Conservation (phyloP, 129 eudicot species). For the Oenanthe sinensis region DNA sequence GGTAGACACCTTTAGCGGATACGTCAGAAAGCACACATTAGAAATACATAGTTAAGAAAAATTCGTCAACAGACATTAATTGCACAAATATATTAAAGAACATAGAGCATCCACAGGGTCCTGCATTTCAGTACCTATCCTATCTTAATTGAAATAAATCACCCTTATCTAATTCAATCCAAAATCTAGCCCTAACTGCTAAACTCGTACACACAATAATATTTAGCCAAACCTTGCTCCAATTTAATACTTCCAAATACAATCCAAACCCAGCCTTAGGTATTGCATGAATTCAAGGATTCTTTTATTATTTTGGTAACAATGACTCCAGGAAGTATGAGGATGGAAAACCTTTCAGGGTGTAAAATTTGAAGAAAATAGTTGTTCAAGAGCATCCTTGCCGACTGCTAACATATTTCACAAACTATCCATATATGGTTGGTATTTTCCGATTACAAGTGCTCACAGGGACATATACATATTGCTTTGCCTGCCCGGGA, state of each 20-base stretch:
- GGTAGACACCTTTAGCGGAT: conserved; percentile 46
- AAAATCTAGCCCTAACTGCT: neutral
- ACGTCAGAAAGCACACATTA: conserved; percentile 5
- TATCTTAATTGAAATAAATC: neutral
- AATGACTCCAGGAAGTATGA: neutral
- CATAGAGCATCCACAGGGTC: neutral
- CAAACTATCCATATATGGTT: neutral
- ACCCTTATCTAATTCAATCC: neutral
- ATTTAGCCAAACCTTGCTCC: neutral
- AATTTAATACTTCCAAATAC: neutral
- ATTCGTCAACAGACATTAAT: neutral
- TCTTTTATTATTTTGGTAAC: neutral
- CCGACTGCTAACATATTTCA: neutral
- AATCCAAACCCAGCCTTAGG: too few species aligned
- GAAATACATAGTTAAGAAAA: neutral
- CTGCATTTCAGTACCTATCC: neutral
- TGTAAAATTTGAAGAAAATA: neutral
- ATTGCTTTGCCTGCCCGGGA: too few species aligned
- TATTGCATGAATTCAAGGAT: neutral
- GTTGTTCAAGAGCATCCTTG: neutral
- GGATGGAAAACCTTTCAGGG: neutral
- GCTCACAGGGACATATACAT: too few species aligned
- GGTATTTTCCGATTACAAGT: neutral
- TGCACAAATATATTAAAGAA: neutral
- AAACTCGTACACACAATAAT: neutral